Evolutionary conservation across 306 rosid genomes (phyloP).

Genomic region (Nissolia schottii): DNA sequence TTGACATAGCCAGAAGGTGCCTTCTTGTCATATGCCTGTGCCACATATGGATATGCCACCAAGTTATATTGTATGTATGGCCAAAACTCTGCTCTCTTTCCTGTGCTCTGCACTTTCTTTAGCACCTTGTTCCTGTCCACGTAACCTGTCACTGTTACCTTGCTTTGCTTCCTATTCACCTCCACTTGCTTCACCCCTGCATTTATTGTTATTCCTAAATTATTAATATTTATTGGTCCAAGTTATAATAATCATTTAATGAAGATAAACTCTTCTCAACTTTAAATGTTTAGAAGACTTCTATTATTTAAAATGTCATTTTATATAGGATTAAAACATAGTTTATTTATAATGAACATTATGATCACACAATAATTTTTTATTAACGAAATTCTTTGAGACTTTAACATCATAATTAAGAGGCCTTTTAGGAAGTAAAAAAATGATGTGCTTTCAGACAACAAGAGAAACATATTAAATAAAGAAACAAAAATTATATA

Average conservation of each 20-base stretch:
- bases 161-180: slow-evolving; percentile 70
- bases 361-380: too few species aligned
- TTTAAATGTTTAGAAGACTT: too few species aligned
- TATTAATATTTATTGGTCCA: not conserved
- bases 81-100: slow-evolving; percentile 89
- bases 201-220: not conserved
- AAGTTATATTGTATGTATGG: slow-evolving; percentile 81
- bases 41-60: slow-evolving; percentile 81
- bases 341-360: too few species aligned
- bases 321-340: too few species aligned
- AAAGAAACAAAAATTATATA: not conserved
- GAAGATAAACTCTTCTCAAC: too few species aligned
- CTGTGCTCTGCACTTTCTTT: slow-evolving; percentile 72
- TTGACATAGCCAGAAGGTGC: slow-evolving; percentile 88
- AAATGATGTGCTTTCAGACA: not conserved
- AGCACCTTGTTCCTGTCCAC: slow-evolving; percentile 85
- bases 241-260: not conserved
- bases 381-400: too few species aligned
- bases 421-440: too few species aligned
- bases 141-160: slow-evolving; percentile 64
- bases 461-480: not conserved
- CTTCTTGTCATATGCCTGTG: slow-evolving; percentile 83
- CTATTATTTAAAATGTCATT: too few species aligned
- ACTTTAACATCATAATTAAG: too few species aligned
- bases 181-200: slow-evolving; percentile 72